phyloP scores from a whole-genome alignment of 164 flowering plant species.

The Annona squamosa region DNA sequence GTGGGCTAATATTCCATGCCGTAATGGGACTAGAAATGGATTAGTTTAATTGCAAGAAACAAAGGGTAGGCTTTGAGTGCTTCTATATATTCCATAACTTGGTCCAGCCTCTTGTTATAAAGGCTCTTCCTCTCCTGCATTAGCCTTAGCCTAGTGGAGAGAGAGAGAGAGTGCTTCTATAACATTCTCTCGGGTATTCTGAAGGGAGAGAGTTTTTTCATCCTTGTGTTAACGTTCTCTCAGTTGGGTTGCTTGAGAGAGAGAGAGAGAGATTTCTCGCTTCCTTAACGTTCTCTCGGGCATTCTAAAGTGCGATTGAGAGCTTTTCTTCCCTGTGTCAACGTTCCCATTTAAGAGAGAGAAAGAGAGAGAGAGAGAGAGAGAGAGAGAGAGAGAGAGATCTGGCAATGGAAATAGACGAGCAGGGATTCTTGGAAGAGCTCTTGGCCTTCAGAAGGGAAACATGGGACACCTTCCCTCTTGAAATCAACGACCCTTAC shows the following conservation, averaged over 20 bases:
- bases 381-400: slow-evolving; percentile 11
- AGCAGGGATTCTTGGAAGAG: slow-evolving; percentile 51
- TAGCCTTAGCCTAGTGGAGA: slow-evolving; percentile 3
- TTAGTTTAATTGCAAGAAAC: background rate
- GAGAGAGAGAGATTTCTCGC: background rate
- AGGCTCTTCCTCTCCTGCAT: slow-evolving; percentile 15
- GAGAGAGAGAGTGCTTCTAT: background rate
- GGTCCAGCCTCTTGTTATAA: slow-evolving; percentile 33
- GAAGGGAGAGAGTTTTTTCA: background rate
- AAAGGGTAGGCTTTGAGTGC: slow-evolving; percentile 1
- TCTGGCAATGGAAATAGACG: slow-evolving; percentile 46
- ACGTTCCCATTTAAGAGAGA: slow-evolving; percentile 15
- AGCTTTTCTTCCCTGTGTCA: background rate
- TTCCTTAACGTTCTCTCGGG: background rate
- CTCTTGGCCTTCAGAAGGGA: slow-evolving; percentile 46
- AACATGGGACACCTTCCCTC: slow-evolving; percentile 25
- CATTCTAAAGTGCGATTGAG: background rate
- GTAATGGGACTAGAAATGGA: background rate
- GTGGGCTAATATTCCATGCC: slow-evolving; percentile 1
- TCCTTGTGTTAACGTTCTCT: background rate
- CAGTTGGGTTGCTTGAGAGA: background rate
- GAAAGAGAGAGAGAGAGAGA: slow-evolving; percentile 21
- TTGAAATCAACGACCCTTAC: slow-evolving; percentile 24
- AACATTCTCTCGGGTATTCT: background rate
- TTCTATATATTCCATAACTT: slow-evolving; percentile 23